Evolutionary conservation across 2,329 filamentous ascomycete genomes (phyloP), one percentile per base, ranked within the genome.

Genomic region (Alternaria dauci): DNA sequence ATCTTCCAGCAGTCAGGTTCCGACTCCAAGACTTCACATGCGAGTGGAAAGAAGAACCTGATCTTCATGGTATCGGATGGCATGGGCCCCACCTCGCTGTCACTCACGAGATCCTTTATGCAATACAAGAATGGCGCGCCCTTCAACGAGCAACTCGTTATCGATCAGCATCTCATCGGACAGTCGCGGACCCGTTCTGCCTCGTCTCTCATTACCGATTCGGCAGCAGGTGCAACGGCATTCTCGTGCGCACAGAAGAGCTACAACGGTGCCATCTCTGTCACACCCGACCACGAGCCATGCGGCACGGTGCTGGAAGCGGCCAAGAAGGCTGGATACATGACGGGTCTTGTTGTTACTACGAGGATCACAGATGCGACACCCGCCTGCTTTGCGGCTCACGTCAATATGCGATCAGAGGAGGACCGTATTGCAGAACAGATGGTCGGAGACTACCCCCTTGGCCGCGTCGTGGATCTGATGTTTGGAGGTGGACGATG

Each of bases 21-120:
- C 18, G 70, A 74, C 36, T 46, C 68, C 28, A 69, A 74, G 18
- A 76, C 71, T 38, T 72, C 76, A 11, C 67, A 69, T 36, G 72
- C 84, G 57, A 79, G 72, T 28, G 87, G 88, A 53, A 99, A 98
- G 84, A 87, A 92, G 55, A 99, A 98, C 79, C 84, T 99, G 54
- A 90, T 99, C 71, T 98, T 99, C 83, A 99, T 99, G 95, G 94
- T 99, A 38, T 97, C 93, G 0, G 95, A 99, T 78, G 95, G 95
- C 73, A 99, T 99, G 95, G 95, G 95, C 0, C 95, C 95, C 8
- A 92, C 95, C 8, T 94, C 92, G 70, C 84, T 99, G 55, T 91
- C 91, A 26, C 80, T 99, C 76, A 97, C 95, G 7, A 87, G 95
- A 58, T 91, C 89, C 75, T 99, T 91, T 81, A 88, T 91, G 68